Conservation (phyloP, 257 asterid species). For the Nicotiana undulata region DNA sequence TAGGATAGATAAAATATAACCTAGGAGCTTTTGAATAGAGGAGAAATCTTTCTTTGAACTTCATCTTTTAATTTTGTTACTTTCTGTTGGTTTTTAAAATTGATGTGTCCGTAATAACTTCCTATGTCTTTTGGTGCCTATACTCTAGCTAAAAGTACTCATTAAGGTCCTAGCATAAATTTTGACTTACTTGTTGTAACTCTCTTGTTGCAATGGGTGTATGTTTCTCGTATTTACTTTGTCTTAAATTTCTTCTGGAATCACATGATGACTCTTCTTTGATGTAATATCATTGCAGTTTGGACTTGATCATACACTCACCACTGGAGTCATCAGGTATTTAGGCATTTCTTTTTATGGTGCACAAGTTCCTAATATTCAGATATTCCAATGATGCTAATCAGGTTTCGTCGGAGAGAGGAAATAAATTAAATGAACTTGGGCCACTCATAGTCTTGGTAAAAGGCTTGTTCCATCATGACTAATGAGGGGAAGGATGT, state of each 20-base stretch:
- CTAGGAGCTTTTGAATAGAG: no score
- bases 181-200: background rate
- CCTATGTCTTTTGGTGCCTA: no score
- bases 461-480: background rate
- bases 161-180: background rate
- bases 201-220: background rate
- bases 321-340: conserved; percentile 99
- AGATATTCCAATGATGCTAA: background rate
- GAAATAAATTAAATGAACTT: background rate
- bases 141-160: background rate
- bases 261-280: background rate
- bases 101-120: no score
- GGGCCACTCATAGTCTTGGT: background rate
- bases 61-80: no score
- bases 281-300: conserved; percentile 46
- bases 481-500: background rate
- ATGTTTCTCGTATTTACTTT: background rate
- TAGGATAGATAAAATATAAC: no score
- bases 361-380: background rate
- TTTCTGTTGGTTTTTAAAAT: no score
- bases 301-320: conserved; percentile 98
- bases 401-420: background rate
- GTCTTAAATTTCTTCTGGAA: background rate
- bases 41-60: no score
- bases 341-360: conserved; percentile 4